Conservation (phyloP, 169 alveolate genomes). For the Plasmodium yoelii region DNA sequence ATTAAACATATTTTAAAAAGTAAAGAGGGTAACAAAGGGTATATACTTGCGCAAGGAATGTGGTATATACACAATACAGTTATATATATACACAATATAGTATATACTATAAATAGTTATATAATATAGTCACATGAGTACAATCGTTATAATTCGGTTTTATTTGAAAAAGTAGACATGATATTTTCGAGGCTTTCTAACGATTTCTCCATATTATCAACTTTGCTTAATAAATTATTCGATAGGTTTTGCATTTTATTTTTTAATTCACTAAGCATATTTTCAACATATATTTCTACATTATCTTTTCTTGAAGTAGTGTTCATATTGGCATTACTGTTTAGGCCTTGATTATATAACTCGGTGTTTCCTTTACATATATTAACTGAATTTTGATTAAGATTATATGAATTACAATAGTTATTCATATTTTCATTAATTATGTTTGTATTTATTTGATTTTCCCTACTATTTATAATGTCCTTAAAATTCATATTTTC, state of each 20-base stretch:
- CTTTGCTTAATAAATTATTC: slow-evolving; percentile 45
- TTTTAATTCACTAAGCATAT: slow-evolving; percentile 65
- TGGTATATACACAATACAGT: too few relatives aligned
- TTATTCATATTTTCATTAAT: background rate
- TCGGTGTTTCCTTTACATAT: slow-evolving; percentile 11
- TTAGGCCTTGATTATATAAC: background rate
- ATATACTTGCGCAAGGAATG: too few relatives aligned
- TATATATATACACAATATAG: background rate
- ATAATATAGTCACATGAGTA: too few relatives aligned
- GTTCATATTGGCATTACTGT: background rate
- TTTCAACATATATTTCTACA: slow-evolving; percentile 58
- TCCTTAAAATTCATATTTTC: background rate
- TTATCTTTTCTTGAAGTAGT: slow-evolving; percentile 30
- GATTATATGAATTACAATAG: slow-evolving; percentile 16
- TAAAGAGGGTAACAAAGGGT: too few relatives aligned
- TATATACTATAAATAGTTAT: too few relatives aligned
- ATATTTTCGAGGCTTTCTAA: slow-evolving; percentile 32
- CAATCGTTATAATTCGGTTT: background rate
- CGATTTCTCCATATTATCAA: slow-evolving; percentile 59
- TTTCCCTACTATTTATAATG: slow-evolving; percentile 23
- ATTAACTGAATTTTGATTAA: slow-evolving; percentile 1
- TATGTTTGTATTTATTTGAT: background rate
- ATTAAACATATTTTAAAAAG: too few relatives aligned
- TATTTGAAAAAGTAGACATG: slow-evolving; percentile 26
- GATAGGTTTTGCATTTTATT: slow-evolving; percentile 67